A percentile compares a stretch with the other conserved stretches of the same genome.
These are phyloP conservation scores for Solanum chacoense DNA, from an alignment of 305 asterid species.

Conservation along the genomic window DNA sequence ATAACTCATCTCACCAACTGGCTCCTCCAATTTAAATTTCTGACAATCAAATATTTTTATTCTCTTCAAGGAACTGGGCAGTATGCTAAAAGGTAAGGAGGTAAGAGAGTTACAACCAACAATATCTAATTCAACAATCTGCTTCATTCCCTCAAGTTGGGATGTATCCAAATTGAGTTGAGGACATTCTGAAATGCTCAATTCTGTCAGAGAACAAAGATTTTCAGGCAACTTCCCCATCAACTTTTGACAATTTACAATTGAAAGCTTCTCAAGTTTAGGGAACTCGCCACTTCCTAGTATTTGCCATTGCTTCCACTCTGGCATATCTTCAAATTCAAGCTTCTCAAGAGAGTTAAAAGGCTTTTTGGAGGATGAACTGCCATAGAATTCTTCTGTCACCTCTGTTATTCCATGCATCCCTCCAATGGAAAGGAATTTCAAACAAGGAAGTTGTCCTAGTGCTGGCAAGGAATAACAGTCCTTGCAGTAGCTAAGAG, in stretches of 20 bases:
- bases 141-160: background rate
- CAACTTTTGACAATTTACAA: accelerated
- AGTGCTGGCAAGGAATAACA: background rate
- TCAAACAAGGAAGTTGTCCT: background rate
- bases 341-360: background rate
- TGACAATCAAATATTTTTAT: accelerated
- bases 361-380: background rate
- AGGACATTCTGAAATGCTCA: background rate
- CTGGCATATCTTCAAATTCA: background rate
- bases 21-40: accelerated
- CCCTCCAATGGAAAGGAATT: background rate
- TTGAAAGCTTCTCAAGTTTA: background rate
- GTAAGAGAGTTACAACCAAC: background rate
- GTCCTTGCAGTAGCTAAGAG: background rate
- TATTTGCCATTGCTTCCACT: background rate
- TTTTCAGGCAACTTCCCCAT: background rate
- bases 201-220: background rate
- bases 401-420: background rate
- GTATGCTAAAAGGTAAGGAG: background rate
- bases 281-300: background rate
- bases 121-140: background rate
- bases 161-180: background rate
- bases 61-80: accelerated
- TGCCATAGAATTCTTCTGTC: background rate
- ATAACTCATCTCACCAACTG: background rate